Evolutionary conservation across 2,329 filamentous ascomycete genomes (phyloP), one percentile per base, ranked within the genome.

Genomic region (Penicillium sp.): DNA sequence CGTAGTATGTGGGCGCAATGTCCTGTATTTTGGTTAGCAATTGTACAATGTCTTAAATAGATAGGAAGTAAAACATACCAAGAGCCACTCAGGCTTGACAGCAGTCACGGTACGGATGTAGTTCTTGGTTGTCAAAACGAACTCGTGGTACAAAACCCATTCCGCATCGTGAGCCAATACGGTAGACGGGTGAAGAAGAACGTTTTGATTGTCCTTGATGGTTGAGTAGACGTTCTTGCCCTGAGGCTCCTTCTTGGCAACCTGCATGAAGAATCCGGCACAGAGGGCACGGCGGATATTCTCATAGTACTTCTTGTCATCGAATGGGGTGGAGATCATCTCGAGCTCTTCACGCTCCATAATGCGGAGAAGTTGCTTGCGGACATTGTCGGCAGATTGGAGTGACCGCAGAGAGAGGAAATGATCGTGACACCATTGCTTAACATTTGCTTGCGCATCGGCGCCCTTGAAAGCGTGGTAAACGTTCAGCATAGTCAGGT

Each of bases 211-310:
- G 56, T 99, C 96, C 80, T 98, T 99, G 73, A 99, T 89, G 1
- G 95, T 99, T 62, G 88, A 87, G 78, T 99, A 99, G 43, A 90
- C 86, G 59, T 65, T 77, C 82, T 98, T 98, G 70, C 90, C 90
- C 29, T 85, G 88, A 51, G 85, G 86, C 70, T 98, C 92, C 72
- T 90, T 91, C 86, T 96, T 97, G 57, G 95, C 96, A 22, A 98
- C 91, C 75, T 99, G 95, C 95, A 99, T 99, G 83, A 99, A 99
- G 83, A 99, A 99, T 33, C 96, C 95, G 1, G 93, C 85, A 13
- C 97, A 89, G 14, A 99, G 84, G 9, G 95, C 93, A 37, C 92
- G 88, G 45, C 93, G 90, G 69, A 99, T 99, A 75, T 99, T 99
- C 74, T 87, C 91, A 77, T 98, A 99, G 81, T 99, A 99, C 71